Percentiles rank a stretch among this genome's conserved stretches.
Conservation (phyloP, 2,329 filamentous ascomycete species). For the Teratosphaeria pseudoeucalypti region DNA sequence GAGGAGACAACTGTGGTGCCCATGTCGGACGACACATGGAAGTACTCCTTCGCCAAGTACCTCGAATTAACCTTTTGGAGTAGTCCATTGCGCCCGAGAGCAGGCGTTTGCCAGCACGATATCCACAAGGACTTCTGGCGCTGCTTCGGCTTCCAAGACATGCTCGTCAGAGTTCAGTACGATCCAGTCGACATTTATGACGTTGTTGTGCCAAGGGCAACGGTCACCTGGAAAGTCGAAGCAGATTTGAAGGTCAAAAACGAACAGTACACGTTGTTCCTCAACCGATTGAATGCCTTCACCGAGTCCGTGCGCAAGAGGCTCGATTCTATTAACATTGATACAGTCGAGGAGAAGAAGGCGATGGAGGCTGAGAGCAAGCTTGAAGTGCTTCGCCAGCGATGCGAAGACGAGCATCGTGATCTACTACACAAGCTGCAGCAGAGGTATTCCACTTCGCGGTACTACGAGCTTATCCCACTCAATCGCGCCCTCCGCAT, state of each 20-base stretch:
- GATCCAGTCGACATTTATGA: slow-evolving; percentile 88
- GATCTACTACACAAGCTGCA: slow-evolving; percentile 68
- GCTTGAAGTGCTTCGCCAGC: slow-evolving; percentile 66
- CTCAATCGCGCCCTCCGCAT: slow-evolving; percentile 80
- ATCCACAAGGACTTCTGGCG: slow-evolving; percentile 85
- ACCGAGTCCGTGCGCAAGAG: slow-evolving; percentile 77
- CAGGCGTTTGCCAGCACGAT: slow-evolving; percentile 76
- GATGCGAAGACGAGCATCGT: slow-evolving; percentile 73
- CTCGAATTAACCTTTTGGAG: slow-evolving; percentile 97
- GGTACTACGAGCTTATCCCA: slow-evolving; percentile 94
- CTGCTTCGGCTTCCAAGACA: slow-evolving; percentile 82
- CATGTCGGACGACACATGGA: slow-evolving; percentile 93
- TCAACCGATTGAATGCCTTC: slow-evolving; percentile 75
- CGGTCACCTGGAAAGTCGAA: slow-evolving; percentile 96
- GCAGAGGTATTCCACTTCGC: slow-evolving; percentile 82
- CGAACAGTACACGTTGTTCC: slow-evolving; percentile 70
- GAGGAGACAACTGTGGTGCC: slow-evolving; percentile 80
- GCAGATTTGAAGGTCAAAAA: slow-evolving; percentile 89
- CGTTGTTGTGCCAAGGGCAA: slow-evolving; percentile 79
- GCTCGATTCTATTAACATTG: slow-evolving; percentile 78
- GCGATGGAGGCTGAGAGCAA: slow-evolving; percentile 70
- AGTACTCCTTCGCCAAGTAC: slow-evolving; percentile 97
- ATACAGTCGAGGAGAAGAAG: slow-evolving; percentile 83
- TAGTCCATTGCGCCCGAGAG: slow-evolving; percentile 62
- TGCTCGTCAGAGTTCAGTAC: slow-evolving; percentile 81